Evolutionary conservation across 768 basidiomycete genomes (phyloP).

Genomic region (Myochromella boudieri): DNA sequence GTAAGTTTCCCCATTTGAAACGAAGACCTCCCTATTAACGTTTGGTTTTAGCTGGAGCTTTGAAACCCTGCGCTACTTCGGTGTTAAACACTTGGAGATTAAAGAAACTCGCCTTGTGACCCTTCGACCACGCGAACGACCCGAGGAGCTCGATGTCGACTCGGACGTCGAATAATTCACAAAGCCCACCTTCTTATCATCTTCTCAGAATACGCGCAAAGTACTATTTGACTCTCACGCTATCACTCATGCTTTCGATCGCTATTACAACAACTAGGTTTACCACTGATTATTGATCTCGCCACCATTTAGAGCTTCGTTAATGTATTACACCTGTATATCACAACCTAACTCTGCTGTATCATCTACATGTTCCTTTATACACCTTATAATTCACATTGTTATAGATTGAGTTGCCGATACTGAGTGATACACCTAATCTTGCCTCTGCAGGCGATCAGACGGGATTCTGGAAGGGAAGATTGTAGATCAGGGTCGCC

Average conservation of each 20-base stretch:
- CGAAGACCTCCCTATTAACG: constrained; percentile 11
- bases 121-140: constrained; percentile 37
- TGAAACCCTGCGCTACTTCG: constrained; percentile 69
- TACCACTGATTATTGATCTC: constrained; percentile 1
- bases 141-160: constrained; percentile 34
- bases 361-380: constrained; percentile 2
- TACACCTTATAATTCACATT: constrained; percentile 8
- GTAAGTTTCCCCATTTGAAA: constrained; percentile 27
- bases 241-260: background rate
- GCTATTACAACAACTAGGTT: background rate
- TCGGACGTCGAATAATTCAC: constrained; percentile 37
- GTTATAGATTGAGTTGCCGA: constrained; percentile 16
- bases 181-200: background rate
- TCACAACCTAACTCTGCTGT: constrained; percentile 8
- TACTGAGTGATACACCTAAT: constrained; percentile 18
- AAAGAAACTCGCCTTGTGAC: constrained; percentile 46
- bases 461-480: constrained; percentile 13
- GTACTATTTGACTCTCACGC: background rate
- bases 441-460: constrained; percentile 16
- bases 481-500: constrained; percentile 25
- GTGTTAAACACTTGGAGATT: constrained; percentile 50
- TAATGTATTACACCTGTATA: constrained; percentile 11
- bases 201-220: background rate
- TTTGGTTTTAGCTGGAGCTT: constrained; percentile 56
- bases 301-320: background rate